Evolutionary conservation across 202 grass and related monocot genomes (phyloP).

Genomic region (Panicum virgatum): DNA sequence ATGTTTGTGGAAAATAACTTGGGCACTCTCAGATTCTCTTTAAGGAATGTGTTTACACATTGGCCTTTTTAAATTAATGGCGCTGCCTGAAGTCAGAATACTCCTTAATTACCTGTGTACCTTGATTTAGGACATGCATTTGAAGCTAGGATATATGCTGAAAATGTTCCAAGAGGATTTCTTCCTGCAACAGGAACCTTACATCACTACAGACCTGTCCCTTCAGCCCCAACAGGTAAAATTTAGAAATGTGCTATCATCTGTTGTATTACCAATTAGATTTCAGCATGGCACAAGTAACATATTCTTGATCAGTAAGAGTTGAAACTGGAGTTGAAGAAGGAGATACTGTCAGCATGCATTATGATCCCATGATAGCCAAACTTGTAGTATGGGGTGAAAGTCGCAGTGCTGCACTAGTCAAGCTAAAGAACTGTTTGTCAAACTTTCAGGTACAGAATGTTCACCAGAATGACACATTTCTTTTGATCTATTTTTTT

Average conservation of each 20-base stretch:
- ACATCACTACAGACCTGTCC: conserved; percentile 77
- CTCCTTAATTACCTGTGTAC: conserved; percentile 21
- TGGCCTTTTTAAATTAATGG: conserved; percentile 3
- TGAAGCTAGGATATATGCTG: conserved; percentile 96
- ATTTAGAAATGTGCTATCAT: not conserved
- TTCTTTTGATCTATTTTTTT: not conserved
- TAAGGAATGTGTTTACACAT: conserved; percentile 7
- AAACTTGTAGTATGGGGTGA: conserved; percentile 98
- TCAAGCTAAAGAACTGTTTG: conserved; percentile 87
- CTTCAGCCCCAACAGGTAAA: conserved; percentile 59
- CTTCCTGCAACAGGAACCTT: conserved; percentile 94
- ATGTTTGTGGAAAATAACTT: not conserved
- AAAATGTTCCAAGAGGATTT: conserved; percentile 98
- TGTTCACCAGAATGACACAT: not conserved
- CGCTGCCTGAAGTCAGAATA: not conserved
- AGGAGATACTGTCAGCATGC: conserved; percentile 96
- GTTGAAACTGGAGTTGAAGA: conserved; percentile 99
- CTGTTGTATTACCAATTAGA: conserved; percentile 13
- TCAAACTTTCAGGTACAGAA: conserved; percentile 77
- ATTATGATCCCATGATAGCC: conserved; percentile 99
- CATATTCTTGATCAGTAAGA: conserved; percentile 65
- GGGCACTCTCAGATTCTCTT: not conserved
- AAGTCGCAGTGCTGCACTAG: conserved; percentile 73
- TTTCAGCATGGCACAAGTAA: conserved; percentile 16
- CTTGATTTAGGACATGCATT: conserved; percentile 82